Evolutionary conservation across 495 filamentous ascomycete genomes (phyloP), one percentile per base, ranked within the genome.

Genomic region (Aspergillus diversus): DNA sequence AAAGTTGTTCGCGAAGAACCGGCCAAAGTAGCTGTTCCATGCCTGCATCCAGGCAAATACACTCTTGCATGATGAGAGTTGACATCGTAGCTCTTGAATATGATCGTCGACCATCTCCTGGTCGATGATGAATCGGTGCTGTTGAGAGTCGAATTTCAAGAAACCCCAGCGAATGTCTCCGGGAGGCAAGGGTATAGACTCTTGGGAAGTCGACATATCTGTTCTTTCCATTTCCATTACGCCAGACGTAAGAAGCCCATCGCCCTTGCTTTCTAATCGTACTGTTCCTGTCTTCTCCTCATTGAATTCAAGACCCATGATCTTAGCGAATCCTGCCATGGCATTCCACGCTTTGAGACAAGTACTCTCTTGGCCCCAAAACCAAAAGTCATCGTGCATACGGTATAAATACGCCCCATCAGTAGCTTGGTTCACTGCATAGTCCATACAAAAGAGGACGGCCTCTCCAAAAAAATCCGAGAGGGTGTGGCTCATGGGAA

Each of bases 91-190:
- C 60, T 89, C 85, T 4, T 76, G 66, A 57, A 89, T 87, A 65
- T 91, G 88, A 13, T 76, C 71, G 53, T 89, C 83, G 5, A 91
- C 86, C 71, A 84, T 80, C 4, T 72, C 62, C 67, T 87, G 85
- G 58, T 91, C 87, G 52, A 89, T 89, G 55, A 85, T 68, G 55
- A 89, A 90, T 3, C 73, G 75, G 5, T 86, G 86, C 16, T 81
- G 74, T 21, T 77, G 43, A 1, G 81, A 70, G 65, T 89, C 81
- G 33, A 91, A 79, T 53, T 76, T 73, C 47, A 91, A 73, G 62
- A 90, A 88, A 0, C 87, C 88, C 87, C 87, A 91, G 31, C 84
- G 80, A 55, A 91, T 87, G 13, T 85, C 73, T 5, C 88, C 87
- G 21, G 55, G 33, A 6, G 88, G 88, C 17, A 78, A 71, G 54